These are phyloP conservation scores for Penicillium nordicum DNA, from an alignment of 2,329 filamentous ascomycete genomes.

Conservation along the genomic window DNA sequence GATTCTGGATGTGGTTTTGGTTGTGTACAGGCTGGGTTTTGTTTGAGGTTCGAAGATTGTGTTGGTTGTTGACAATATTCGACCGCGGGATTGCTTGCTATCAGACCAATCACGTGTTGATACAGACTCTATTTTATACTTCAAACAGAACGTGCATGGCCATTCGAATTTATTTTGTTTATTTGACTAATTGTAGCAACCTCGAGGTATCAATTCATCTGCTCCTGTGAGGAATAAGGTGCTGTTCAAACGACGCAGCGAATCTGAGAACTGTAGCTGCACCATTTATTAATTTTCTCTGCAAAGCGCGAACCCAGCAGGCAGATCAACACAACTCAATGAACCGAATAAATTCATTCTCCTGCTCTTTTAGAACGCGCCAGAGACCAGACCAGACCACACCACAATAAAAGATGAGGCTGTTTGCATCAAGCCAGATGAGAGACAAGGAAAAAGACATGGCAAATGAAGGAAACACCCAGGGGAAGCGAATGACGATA, in stretches of 20 bases:
- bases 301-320: constrained; percentile 30
- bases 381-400: constrained; percentile 28
- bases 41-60: not conserved
- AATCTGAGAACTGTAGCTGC: constrained; percentile 12
- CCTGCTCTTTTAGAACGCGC: constrained; percentile 36
- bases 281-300: constrained; percentile 29
- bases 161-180: not conserved
- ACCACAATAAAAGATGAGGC: constrained; percentile 17
- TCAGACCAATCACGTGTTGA: constrained; percentile 1
- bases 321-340: constrained; percentile 32
- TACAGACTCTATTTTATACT: not conserved
- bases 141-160: not conserved
- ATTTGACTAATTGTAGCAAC: not conserved
- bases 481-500: constrained; percentile 16
- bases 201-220: constrained; percentile 17
- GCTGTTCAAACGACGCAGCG: constrained; percentile 16
- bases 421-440: constrained; percentile 16
- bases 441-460: constrained; percentile 19
- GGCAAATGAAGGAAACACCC: constrained; percentile 21
- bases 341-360: constrained; percentile 32
- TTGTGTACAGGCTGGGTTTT: not conserved
- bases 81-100: constrained; percentile 4
- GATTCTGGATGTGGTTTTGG: no score
- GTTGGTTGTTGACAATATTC: not conserved
- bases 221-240: constrained; percentile 17